These are phyloP conservation scores for Coemansia sp. DNA, from an alignment of 371 early-diverging fungal genomes.

Conservation along the genomic window DNA sequence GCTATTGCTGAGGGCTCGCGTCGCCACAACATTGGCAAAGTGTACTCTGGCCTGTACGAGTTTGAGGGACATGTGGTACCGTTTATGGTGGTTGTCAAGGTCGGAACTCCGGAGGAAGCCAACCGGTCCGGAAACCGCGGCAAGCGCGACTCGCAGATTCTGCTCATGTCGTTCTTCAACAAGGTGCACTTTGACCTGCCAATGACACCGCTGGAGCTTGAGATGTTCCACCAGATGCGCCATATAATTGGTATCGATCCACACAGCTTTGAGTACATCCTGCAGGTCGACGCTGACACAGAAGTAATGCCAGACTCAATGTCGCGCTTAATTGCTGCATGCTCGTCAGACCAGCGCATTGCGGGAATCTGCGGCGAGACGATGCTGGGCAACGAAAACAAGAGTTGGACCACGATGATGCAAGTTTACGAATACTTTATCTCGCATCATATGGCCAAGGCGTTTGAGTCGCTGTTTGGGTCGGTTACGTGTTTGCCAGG, in stretches of 20 bases:
- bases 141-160: constrained; percentile 13
- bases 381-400: constrained; percentile 76
- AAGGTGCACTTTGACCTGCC: constrained; percentile 17
- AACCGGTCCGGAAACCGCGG: constrained; percentile 75
- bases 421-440: constrained; percentile 97
- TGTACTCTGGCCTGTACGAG: constrained; percentile 89
- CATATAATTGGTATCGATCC: constrained; percentile 83
- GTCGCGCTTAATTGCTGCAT: constrained; percentile 76
- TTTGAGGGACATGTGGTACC: constrained; percentile 71
- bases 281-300: constrained; percentile 95
- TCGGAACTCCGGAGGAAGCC: constrained; percentile 78
- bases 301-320: constrained; percentile 79
- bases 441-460: constrained; percentile 87
- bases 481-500: constrained; percentile 61
- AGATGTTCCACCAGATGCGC: constrained; percentile 85
- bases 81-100: constrained; percentile 88
- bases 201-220: constrained; percentile 56
- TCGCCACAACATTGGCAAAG: constrained; percentile 88
- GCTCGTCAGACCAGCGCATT: constrained; percentile 82
- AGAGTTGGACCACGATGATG: constrained; percentile 59
- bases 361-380: constrained; percentile 93
- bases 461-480: constrained; percentile 55
- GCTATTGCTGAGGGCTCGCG: constrained; percentile 85
- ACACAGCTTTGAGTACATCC: constrained; percentile 83
- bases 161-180: constrained; percentile 16